Conservation (phyloP, 2,329 filamentous ascomycete genomes). For the Fusarium sacchari region DNA sequence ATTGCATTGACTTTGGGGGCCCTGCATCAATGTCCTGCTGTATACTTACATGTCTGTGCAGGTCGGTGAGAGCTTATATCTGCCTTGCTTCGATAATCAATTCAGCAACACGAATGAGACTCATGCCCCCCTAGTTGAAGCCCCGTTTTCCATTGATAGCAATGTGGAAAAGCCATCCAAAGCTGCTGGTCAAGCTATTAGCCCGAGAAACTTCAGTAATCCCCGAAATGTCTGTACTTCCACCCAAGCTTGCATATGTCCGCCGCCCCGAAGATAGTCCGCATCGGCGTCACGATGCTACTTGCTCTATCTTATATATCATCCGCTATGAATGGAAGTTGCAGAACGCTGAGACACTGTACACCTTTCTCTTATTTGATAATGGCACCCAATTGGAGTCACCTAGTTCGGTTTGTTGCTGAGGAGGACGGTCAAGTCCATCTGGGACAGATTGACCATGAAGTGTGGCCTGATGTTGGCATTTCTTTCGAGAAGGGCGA, state of each 20-base stretch:
- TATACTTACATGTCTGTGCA: no score
- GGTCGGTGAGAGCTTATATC: neutral
- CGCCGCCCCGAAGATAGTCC: neutral
- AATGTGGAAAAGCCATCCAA: neutral
- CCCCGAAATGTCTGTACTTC: no score
- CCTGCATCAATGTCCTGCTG: no score
- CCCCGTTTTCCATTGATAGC: accelerated
- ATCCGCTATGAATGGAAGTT: neutral
- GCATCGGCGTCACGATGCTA: neutral
- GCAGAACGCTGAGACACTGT: no score
- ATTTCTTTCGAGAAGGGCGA: neutral
- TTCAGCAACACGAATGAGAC: no score
- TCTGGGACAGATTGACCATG: neutral
- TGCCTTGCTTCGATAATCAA: no score
- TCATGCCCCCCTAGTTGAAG: neutral
- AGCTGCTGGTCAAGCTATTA: neutral
- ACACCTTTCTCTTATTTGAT: neutral
- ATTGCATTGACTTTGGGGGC: no score
- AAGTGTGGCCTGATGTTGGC: neutral
- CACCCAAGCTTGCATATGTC: neutral
- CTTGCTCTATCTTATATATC: neutral
- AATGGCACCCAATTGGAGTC: neutral
- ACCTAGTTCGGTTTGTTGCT: neutral
- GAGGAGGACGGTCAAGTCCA: neutral
- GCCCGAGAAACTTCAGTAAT: neutral